phyloP scores from a whole-genome alignment of 2,329 filamentous ascomycete genomes.

The Penicillium hesseltinei region DNA sequence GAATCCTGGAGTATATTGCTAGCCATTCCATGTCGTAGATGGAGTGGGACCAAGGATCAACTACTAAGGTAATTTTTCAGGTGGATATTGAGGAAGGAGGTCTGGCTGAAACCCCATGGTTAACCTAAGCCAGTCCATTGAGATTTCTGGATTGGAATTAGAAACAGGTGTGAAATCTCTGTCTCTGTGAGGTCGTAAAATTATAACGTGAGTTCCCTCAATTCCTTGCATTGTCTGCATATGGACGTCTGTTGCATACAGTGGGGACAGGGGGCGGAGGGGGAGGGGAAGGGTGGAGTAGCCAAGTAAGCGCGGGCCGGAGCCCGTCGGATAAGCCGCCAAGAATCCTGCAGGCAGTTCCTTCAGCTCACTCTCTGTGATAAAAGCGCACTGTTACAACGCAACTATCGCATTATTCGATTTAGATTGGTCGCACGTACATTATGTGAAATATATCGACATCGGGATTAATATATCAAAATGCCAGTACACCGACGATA shows the following conservation, averaged over 20 bases:
- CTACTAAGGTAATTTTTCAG: neutral
- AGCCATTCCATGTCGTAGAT: neutral
- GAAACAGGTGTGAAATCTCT: neutral
- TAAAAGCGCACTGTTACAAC: too few relatives aligned
- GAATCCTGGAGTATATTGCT: neutral
- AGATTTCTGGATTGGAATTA: neutral
- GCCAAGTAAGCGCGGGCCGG: neutral
- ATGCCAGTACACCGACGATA: too few relatives aligned
- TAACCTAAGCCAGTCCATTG: neutral
- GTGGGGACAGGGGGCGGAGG: neutral
- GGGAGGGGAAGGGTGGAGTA: neutral
- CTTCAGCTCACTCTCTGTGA: too few relatives aligned
- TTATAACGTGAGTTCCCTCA: too few relatives aligned
- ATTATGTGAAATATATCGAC: too few relatives aligned
- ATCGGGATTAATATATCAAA: too few relatives aligned
- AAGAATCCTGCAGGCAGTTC: neutral
- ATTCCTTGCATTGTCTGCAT: neutral
- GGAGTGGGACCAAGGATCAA: too few relatives aligned
- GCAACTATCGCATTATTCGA: too few relatives aligned
- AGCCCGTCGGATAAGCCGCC: neutral
- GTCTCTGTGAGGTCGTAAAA: too few relatives aligned
- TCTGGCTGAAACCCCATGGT: neutral
- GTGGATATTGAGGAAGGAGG: neutral
- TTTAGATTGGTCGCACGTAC: too few relatives aligned
- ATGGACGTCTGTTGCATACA: neutral